Percentiles rank a stretch among this genome's conserved stretches.
phyloP scores from a whole-genome alignment of 495 filamentous ascomycete genomes.

The Lichenothelia convexa region DNA sequence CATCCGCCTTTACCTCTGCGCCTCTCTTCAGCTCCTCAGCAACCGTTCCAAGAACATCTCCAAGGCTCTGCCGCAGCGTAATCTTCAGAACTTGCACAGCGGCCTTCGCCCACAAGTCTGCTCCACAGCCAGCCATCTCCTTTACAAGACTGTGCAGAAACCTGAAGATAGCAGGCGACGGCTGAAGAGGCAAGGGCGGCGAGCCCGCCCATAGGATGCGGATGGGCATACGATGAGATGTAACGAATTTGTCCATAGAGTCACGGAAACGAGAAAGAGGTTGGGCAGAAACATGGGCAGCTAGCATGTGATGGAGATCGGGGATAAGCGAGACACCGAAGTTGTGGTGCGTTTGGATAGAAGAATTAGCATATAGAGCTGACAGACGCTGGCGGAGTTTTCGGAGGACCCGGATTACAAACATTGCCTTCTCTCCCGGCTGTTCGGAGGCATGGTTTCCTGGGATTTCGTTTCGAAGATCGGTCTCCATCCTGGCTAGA shows the following conservation, averaged over 20 bases:
- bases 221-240: background rate
- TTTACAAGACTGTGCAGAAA: constrained; percentile 46
- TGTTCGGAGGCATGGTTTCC: background rate
- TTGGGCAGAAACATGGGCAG: constrained; percentile 1
- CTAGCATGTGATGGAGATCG: constrained; percentile 11
- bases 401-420: constrained; percentile 57
- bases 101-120: constrained; percentile 67
- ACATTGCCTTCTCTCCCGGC: constrained; percentile 41
- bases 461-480: constrained; percentile 25
- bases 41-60: no score
- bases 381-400: constrained; percentile 54
- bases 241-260: background rate
- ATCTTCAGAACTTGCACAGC: constrained; percentile 46
- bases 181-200: constrained; percentile 61
- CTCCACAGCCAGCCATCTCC: constrained; percentile 50
- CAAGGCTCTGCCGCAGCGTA: no score
- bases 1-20: no score
- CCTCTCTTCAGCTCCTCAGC: no score
- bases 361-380: constrained; percentile 10
- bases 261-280: constrained; percentile 3
- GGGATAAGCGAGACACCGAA: constrained; percentile 4
- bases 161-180: constrained; percentile 57
- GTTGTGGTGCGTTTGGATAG: constrained; percentile 13
- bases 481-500: constrained; percentile 38
- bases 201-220: constrained; percentile 56